phyloP scores from a whole-genome alignment of 176 grass and related monocot genomes.

The Cymbopogon citratus region DNA sequence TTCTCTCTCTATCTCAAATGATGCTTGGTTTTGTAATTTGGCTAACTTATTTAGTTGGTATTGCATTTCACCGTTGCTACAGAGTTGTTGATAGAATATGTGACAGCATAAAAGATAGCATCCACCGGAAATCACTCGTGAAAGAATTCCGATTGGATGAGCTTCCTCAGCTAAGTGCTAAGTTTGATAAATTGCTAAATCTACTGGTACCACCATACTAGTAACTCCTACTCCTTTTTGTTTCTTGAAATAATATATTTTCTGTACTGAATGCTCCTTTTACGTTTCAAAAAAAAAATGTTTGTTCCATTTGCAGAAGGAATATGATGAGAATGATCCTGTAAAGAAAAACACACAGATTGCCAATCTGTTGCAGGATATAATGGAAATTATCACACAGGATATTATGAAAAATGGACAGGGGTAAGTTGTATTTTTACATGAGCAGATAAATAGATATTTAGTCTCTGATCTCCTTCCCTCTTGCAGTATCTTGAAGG shows the following conservation, averaged over 20 bases:
- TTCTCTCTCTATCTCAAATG: neutral
- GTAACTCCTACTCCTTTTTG: neutral
- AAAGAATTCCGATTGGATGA: conserved; percentile 62
- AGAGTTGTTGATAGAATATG: conserved; percentile 51
- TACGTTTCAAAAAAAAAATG: neutral
- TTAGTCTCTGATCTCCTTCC: neutral
- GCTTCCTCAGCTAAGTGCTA: conserved; percentile 69
- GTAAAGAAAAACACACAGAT: conserved; percentile 46
- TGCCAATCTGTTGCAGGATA: conserved; percentile 87
- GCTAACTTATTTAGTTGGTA: conserved; percentile 17
- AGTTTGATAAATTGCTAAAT: conserved; percentile 69
- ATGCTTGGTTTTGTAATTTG: conserved; percentile 8
- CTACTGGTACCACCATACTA: conserved; percentile 49
- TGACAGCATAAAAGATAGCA: conserved; percentile 29
- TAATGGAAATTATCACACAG: conserved; percentile 88
- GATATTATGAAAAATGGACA: conserved; percentile 63
- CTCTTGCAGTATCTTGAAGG: conserved; percentile 36
- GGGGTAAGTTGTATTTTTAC: conserved; percentile 40
- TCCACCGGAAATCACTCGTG: neutral
- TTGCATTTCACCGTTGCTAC: conserved; percentile 5
- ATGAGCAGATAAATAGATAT: neutral
- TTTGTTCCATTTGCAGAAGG: conserved; percentile 42
- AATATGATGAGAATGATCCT: conserved; percentile 43
- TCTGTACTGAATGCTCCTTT: neutral
- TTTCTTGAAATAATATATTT: neutral